phyloP scores from a whole-genome alignment of 768 basidiomycete species.

The Gloeophyllum trabeum region DNA sequence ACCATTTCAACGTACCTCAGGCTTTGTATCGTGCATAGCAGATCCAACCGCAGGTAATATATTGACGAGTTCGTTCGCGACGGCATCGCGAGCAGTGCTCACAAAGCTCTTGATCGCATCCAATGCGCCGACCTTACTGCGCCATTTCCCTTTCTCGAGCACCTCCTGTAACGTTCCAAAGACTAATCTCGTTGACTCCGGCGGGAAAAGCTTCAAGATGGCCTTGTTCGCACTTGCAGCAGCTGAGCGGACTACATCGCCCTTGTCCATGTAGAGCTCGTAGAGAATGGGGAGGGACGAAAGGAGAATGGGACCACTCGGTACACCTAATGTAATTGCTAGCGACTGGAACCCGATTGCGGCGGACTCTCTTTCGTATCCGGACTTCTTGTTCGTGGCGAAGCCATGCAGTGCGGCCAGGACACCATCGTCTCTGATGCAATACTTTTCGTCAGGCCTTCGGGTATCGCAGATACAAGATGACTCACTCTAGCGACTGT shows the following conservation, averaged over 20 bases:
- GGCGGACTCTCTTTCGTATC: constrained; percentile 81
- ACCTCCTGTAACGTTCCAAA: constrained; percentile 64
- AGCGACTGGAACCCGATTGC: constrained; percentile 74
- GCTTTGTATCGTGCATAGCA: constrained; percentile 95
- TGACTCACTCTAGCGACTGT: constrained; percentile 45
- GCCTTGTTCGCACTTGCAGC: constrained; percentile 74
- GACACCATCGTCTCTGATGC: constrained; percentile 45
- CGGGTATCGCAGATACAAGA: constrained; percentile 3
- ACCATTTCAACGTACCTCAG: constrained; percentile 48
- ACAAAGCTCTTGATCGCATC: constrained; percentile 77
- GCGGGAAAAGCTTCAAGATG: constrained; percentile 74
- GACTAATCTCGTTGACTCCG: constrained; percentile 64
- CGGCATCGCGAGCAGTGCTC: constrained; percentile 52
- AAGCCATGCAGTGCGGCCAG: constrained; percentile 55
- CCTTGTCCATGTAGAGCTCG: constrained; percentile 88
- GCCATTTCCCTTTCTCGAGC: constrained; percentile 85
- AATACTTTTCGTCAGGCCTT: constrained; percentile 8
- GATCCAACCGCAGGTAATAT: constrained; percentile 80
- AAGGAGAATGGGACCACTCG: constrained; percentile 64
- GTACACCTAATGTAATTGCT: constrained; percentile 54
- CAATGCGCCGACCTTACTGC: constrained; percentile 85
- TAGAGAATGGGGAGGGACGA: constrained; percentile 68
- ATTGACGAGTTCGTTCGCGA: constrained; percentile 74
- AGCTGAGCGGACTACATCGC: constrained; percentile 78
- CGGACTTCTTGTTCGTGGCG: constrained; percentile 78